Percentiles rank a stretch among this genome's conserved stretches.
These are phyloP conservation scores for Ogataea degrootiae DNA, from an alignment of 805 yeast species.

Conservation along the genomic window DNA sequence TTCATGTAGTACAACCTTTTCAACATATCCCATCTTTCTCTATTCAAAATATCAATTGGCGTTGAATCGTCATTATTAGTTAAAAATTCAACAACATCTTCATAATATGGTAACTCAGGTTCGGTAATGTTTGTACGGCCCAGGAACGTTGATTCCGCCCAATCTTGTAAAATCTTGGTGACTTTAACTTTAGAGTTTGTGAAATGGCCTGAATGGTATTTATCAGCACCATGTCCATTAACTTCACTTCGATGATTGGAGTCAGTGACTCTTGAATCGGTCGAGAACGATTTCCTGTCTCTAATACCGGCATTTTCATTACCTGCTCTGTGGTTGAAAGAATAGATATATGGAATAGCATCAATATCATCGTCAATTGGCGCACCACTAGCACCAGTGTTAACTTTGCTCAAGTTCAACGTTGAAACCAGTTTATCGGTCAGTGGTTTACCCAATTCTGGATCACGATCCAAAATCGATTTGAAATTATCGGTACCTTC, in stretches of 20 bases:
- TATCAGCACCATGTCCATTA: conserved; percentile 70
- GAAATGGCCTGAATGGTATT: conserved; percentile 44
- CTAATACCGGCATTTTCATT: conserved; percentile 80
- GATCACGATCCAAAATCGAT: conserved; percentile 10
- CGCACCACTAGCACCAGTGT: conserved; percentile 16
- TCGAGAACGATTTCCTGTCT: conserved; percentile 74
- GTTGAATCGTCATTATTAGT: conserved; percentile 36
- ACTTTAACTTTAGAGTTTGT: conserved; percentile 49
- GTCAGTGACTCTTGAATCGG: conserved; percentile 75
- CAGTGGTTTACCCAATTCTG: conserved; percentile 18
- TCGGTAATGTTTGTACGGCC: conserved; percentile 29
- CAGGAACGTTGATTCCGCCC: conserved; percentile 45
- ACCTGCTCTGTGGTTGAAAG: conserved; percentile 88
- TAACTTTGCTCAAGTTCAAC: conserved; percentile 2
- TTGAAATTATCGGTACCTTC: conserved; percentile 28
- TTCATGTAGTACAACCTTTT: conserved; percentile 69
- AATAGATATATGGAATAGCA: conserved; percentile 30
- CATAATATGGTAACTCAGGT: conserved; percentile 42
- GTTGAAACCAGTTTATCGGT: conserved; percentile 4
- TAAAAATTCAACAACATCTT: conserved; percentile 54
- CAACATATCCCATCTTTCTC: conserved; percentile 65
- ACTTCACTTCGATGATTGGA: conserved; percentile 68
- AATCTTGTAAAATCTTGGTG: conserved; percentile 47
- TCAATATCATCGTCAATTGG: conserved; percentile 23
- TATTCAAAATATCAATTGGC: conserved; percentile 34